Evolutionary conservation across 305 asterid species (phyloP).

Genomic region (Rubia tinctorum): DNA sequence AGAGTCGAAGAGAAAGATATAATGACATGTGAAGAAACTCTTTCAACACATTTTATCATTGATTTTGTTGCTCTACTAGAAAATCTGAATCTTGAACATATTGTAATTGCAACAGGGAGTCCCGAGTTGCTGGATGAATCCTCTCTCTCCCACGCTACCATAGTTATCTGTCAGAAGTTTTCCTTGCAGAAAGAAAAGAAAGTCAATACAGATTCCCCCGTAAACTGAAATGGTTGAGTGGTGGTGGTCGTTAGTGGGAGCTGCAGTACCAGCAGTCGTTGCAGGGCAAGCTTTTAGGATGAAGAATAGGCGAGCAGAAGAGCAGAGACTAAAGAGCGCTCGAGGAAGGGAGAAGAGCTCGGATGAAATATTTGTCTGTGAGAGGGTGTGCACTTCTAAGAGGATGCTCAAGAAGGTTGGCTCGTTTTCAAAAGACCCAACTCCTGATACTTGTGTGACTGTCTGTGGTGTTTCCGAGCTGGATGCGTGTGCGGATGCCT

Average conservation of each 20-base stretch:
- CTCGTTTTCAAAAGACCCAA: conserved; percentile 90
- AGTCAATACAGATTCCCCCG: not conserved
- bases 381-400: conserved; percentile 92
- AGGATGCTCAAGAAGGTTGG: conserved; percentile 97
- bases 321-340: conserved; percentile 67
- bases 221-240: conserved; percentile 62
- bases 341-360: conserved; percentile 83
- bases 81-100: not conserved
- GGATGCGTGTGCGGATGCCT: conserved; percentile 95
- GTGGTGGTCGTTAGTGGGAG: conserved; percentile 89
- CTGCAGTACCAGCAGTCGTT: conserved; percentile 70
- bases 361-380: conserved; percentile 87
- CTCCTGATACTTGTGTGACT: conserved; percentile 83
- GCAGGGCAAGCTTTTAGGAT: conserved; percentile 83
- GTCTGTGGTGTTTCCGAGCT: conserved; percentile 96
- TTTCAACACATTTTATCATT: not conserved
- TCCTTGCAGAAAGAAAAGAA: too few relatives aligned
- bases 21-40: not conserved
- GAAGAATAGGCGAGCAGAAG: conserved; percentile 67
- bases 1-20: not conserved
- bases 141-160: too few relatives aligned
- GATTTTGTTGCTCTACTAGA: not conserved
- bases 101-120: not conserved
- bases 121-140: too few relatives aligned
- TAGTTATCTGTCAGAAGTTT: not conserved